Evolutionary conservation across 164 flowering plant species (phyloP).

Genomic region (Amborella trichopoda): DNA sequence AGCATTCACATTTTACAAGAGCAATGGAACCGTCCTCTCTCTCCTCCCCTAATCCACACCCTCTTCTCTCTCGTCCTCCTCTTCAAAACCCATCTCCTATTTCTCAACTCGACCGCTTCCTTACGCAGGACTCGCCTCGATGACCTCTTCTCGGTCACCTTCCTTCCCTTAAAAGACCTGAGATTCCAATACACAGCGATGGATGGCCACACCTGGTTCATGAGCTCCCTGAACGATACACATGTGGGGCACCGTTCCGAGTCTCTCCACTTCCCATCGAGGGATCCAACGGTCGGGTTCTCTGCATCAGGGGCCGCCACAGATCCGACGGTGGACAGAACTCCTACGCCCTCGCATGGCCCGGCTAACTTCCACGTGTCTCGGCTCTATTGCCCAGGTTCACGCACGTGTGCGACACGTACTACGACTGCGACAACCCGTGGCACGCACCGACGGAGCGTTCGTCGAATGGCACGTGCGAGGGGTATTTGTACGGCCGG

Average conservation of each 20-base stretch:
- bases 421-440: conserved; percentile 52
- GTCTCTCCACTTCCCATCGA: conserved; percentile 58
- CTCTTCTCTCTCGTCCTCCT: no score
- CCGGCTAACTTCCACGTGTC: conserved; percentile 39
- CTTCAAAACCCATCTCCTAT: no score
- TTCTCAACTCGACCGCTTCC: no score
- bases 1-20: no score
- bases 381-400: conserved; percentile 38
- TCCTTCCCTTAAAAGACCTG: conserved; percentile 71
- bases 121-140: no score
- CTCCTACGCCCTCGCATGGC: conserved; percentile 68
- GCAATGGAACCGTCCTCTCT: no score
- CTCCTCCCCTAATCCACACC: no score
- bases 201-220: conserved; percentile 86
- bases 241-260: conserved; percentile 53
- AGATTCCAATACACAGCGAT: conserved; percentile 31
- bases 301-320: conserved; percentile 59
- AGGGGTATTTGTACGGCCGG: no score
- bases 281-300: conserved; percentile 35
- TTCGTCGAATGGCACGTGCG: no score
- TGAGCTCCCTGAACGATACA: conserved; percentile 60
- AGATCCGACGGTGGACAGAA: conserved; percentile 58
- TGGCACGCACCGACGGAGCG: no score
- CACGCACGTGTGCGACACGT: conserved; percentile 60
- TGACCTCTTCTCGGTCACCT: conserved; percentile 69